phyloP scores from a whole-genome alignment of 2,329 filamentous ascomycete species.

The Verticillium tricorpus region DNA sequence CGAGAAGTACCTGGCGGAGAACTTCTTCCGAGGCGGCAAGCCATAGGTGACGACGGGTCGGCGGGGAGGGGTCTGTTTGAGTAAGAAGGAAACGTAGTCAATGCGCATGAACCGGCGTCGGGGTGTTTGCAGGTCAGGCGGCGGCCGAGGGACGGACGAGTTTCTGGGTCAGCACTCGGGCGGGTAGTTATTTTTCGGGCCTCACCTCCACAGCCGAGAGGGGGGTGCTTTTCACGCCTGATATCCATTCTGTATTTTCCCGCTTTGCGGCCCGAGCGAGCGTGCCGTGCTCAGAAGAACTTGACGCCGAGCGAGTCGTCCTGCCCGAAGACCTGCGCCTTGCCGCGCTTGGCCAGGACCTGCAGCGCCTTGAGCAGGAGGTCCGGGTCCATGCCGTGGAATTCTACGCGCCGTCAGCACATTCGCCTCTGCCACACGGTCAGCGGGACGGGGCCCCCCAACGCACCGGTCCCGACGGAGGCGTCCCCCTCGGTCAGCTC shows the following conservation, averaged over 20 bases:
- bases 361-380: conserved; percentile 74
- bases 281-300: conserved; percentile 66
- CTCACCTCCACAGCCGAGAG: neutral
- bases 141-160: neutral
- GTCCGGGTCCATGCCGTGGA: conserved; percentile 83
- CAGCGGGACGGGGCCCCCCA: neutral
- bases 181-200: neutral
- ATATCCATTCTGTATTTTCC: neutral
- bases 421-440: conserved; percentile 13
- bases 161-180: neutral
- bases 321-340: conserved; percentile 87
- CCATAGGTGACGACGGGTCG: conserved; percentile 10
- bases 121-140: neutral
- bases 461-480: conserved; percentile 61
- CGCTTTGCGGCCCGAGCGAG: no score
- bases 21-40: conserved; percentile 28
- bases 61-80: conserved; percentile 8
- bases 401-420: conserved; percentile 50
- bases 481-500: conserved; percentile 87
- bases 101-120: neutral
- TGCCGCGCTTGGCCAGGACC: conserved; percentile 82
- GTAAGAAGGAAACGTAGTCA: neutral
- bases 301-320: conserved; percentile 91
- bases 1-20: conserved; percentile 53
- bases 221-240: no score